These are phyloP conservation scores for Nannochloris sp. DNA, from an alignment of 139 green algal species.

Conservation along the genomic window DNA sequence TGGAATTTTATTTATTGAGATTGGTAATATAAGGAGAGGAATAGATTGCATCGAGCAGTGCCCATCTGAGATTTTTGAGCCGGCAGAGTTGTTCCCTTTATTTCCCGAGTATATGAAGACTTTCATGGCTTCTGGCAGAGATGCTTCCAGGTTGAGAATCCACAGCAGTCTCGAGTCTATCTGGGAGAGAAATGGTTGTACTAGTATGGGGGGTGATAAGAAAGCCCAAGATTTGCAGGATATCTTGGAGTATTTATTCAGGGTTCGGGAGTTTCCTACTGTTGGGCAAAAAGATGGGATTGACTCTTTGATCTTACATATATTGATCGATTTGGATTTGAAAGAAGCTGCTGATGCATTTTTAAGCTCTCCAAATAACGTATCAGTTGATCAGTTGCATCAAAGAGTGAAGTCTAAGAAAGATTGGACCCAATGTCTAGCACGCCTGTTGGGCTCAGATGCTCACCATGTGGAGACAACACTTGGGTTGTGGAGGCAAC, in stretches of 20 bases:
- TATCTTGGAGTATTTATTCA: slow-evolving; percentile 28
- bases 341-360: slow-evolving; percentile 29
- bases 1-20: neutral
- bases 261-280: slow-evolving; percentile 17
- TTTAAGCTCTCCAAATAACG: slow-evolving; percentile 15
- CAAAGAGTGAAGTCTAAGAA: slow-evolving; percentile 7
- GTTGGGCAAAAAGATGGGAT: slow-evolving; percentile 33
- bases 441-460: neutral
- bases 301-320: slow-evolving; percentile 50
- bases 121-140: neutral
- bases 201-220: too few species aligned
- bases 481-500: too few species aligned
- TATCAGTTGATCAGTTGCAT: neutral
- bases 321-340: slow-evolving; percentile 39
- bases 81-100: neutral
- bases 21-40: neutral
- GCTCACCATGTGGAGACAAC: too few species aligned
- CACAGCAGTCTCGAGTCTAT: too few species aligned
- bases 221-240: neutral
- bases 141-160: too few species aligned
- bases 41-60: neutral
- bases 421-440: slow-evolving; percentile 26
- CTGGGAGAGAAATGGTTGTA: too few species aligned
- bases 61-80: neutral
- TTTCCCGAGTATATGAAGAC: neutral